Conservation (phyloP, 257 asterid genomes). For the Rubia yunnanensis region DNA sequence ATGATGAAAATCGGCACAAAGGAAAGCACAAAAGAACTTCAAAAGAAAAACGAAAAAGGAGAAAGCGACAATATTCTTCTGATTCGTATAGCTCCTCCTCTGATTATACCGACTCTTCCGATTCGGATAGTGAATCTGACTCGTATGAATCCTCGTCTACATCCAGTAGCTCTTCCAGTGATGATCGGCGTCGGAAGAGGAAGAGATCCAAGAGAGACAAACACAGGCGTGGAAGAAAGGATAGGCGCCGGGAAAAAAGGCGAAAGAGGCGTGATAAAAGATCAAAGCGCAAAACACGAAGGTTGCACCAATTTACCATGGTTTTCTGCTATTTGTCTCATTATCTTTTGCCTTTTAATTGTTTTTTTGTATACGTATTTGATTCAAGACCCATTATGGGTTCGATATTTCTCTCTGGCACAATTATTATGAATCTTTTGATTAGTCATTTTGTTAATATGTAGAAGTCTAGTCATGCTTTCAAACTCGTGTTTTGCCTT, state of each 20-base stretch:
- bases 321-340: neutral
- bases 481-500: neutral
- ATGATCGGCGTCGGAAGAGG: constrained; percentile 70
- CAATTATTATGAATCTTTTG: neutral
- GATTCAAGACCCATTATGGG: neutral
- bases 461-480: neutral
- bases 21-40: constrained; percentile 77
- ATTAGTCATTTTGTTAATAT: neutral
- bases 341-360: neutral
- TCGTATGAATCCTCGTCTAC: constrained; percentile 55
- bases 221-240: constrained; percentile 62
- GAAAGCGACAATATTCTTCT: constrained; percentile 66
- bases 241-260: constrained; percentile 63
- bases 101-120: constrained; percentile 64
- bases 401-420: neutral
- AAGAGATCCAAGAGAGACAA: constrained; percentile 76
- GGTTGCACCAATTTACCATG: constrained; percentile 27
- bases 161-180: constrained; percentile 74
- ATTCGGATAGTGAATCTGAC: constrained; percentile 78
- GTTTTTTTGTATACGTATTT: neutral
- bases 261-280: constrained; percentile 73
- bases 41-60: constrained; percentile 58
- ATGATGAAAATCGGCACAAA: constrained; percentile 40
- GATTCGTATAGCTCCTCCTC: constrained; percentile 84
- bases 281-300: constrained; percentile 65